Percentiles rank a stretch among this genome's conserved stretches.
phyloP scores from a whole-genome alignment of 1,284 basidiomycete genomes.

The Vanrija sp. region DNA sequence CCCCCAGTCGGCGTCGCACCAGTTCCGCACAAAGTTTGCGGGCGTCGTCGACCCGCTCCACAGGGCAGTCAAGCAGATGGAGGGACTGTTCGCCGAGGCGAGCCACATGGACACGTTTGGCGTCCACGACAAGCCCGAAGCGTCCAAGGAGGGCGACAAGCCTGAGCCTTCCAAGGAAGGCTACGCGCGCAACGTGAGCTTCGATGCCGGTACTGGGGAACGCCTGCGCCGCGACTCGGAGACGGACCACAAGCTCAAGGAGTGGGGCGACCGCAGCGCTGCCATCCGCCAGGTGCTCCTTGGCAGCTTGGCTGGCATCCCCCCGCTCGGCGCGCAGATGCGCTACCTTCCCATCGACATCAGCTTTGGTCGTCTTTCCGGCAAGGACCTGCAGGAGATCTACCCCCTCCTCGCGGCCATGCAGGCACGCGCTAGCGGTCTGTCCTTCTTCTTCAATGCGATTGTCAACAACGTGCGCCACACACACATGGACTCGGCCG shows the following conservation, averaged over 20 bases:
- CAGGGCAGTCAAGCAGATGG: slow-evolving; percentile 27
- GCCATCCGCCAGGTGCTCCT: slow-evolving; percentile 33
- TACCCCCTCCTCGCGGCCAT: slow-evolving; percentile 34
- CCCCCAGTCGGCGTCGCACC: slow-evolving; percentile 42
- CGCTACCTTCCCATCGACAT: slow-evolving; percentile 44
- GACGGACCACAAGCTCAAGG: slow-evolving; percentile 18
- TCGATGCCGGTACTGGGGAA: not conserved
- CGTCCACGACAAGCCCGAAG: not conserved
- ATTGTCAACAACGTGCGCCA: slow-evolving; percentile 39
- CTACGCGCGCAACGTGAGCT: not conserved
- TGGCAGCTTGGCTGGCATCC: slow-evolving; percentile 32
- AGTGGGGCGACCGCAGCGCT: slow-evolving; percentile 35
- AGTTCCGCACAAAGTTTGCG: slow-evolving; percentile 38
- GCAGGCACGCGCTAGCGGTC: slow-evolving; percentile 42
- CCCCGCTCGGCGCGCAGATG: slow-evolving; percentile 38
- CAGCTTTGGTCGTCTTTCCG: slow-evolving; percentile 40
- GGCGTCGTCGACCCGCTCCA: slow-evolving; percentile 35
- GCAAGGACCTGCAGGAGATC: slow-evolving; percentile 37
- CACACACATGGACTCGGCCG: slow-evolving; percentile 43
- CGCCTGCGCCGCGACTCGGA: too few relatives aligned
- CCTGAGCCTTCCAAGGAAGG: not conserved
- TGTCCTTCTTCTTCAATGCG: slow-evolving; percentile 49
- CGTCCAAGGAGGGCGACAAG: not conserved
- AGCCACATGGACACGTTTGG: slow-evolving; percentile 2
- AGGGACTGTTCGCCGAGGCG: slow-evolving; percentile 28